Evolutionary conservation across 768 basidiomycete species (phyloP).

Genomic region (Lactarius vividus): DNA sequence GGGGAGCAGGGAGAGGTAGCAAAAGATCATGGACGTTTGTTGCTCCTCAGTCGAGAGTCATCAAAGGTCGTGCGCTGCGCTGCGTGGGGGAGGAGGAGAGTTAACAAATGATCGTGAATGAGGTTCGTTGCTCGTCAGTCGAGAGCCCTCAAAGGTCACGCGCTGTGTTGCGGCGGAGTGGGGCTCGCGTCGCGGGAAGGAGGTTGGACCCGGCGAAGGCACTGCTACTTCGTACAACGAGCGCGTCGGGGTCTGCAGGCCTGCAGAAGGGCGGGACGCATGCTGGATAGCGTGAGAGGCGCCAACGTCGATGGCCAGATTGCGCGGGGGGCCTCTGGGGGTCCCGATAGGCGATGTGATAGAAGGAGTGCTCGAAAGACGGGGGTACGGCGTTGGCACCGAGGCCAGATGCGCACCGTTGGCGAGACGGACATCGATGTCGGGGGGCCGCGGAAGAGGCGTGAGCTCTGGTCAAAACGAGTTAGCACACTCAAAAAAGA

Average conservation of each 20-base stretch:
- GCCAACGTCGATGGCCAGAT: not conserved
- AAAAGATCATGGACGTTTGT: not conserved
- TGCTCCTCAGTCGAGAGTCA: not conserved
- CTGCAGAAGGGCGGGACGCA: too few species aligned
- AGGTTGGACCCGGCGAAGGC: not conserved
- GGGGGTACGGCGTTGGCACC: not conserved
- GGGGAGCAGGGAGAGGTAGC: not conserved
- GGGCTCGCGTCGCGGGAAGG: not conserved
- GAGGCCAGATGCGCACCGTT: not conserved
- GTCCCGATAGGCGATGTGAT: not conserved
- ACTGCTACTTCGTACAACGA: not conserved
- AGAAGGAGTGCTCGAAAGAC: not conserved
- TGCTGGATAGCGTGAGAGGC: slow-evolving; percentile 1
- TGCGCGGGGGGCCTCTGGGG: not conserved
- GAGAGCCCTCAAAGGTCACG: not conserved
- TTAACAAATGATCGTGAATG: not conserved
- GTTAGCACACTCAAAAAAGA: not conserved
- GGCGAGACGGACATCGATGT: not conserved
- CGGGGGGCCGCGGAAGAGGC: not conserved
- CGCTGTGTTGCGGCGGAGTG: not conserved
- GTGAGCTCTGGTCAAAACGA: slow-evolving; percentile 4
- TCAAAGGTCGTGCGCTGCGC: not conserved
- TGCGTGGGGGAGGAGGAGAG: not conserved
- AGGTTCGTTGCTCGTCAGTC: not conserved
- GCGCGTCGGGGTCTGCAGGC: not conserved